Conservation (phyloP, 192 early-diverging fungal species). For the Rhizoclosmatium globosum region DNA sequence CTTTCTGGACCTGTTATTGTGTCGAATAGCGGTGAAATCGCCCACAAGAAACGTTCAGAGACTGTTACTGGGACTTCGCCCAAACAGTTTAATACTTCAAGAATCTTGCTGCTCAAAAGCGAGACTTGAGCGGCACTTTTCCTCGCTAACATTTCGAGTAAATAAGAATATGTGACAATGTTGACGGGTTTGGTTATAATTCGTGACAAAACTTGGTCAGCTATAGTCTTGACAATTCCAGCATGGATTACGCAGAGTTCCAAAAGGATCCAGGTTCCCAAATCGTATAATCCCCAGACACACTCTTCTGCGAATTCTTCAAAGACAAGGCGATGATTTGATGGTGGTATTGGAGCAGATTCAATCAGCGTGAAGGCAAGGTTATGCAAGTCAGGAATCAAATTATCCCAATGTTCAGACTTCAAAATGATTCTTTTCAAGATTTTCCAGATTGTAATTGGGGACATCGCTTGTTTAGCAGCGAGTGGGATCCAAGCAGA, state of each 20-base stretch:
- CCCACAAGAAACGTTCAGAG: conserved; percentile 28
- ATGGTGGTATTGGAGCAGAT: background rate
- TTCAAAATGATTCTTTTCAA: conserved; percentile 20
- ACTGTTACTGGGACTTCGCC: background rate
- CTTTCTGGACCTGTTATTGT: too few species aligned
- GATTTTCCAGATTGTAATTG: conserved; percentile 15
- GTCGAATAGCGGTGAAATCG: conserved; percentile 20
- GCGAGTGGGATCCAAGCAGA: background rate
- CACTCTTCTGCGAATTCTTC: background rate
- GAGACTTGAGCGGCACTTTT: too few species aligned
- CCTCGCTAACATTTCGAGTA: background rate
- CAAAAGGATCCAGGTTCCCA: conserved; percentile 17
- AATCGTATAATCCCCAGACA: conserved; percentile 19
- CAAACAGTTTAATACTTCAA: conserved; percentile 6
- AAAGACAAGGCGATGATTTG: background rate
- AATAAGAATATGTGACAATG: background rate
- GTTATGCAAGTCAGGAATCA: background rate
- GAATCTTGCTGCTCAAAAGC: background rate
- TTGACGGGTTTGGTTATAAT: background rate
- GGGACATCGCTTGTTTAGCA: background rate
- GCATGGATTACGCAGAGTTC: background rate
- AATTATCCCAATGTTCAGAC: conserved; percentile 26
- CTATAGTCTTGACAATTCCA: background rate
- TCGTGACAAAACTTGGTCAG: background rate
- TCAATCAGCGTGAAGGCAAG: conserved; percentile 20